Percentiles rank a stretch among this genome's conserved stretches.
These are phyloP conservation scores for Chaetomiaceae sp. DNA, from an alignment of 2,329 filamentous ascomycete species.

Conservation along the genomic window DNA sequence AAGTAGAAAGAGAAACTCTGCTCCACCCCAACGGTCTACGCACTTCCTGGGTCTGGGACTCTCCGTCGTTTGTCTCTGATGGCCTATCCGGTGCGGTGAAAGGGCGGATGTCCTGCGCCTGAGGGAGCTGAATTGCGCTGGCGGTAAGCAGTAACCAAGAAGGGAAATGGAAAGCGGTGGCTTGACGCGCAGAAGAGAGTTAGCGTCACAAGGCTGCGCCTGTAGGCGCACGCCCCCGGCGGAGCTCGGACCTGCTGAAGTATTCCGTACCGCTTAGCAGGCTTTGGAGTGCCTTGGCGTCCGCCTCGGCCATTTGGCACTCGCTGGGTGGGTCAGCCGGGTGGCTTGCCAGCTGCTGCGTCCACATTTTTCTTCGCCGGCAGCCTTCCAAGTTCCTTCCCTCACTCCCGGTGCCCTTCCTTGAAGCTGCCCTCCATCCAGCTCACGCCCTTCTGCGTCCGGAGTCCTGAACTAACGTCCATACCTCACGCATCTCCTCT, in stretches of 20 bases:
- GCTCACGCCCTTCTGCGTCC: too few species aligned
- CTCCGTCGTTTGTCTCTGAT: too few species aligned
- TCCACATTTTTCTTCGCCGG: conserved; percentile 14
- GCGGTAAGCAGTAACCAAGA: conserved; percentile 12
- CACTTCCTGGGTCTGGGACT: too few species aligned
- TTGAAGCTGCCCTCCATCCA: conserved; percentile 12
- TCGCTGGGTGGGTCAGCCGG: neutral
- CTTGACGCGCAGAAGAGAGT: conserved; percentile 3
- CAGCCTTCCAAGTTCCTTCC: too few species aligned
- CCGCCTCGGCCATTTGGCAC: conserved; percentile 2
- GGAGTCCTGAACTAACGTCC: neutral
- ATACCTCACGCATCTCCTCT: neutral
- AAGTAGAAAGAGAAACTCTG: too few species aligned
- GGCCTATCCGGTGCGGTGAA: too few species aligned
- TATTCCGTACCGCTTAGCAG: conserved; percentile 5
- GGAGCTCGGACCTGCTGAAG: conserved; percentile 2
- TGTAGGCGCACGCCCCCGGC: neutral
- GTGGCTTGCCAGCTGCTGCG: conserved; percentile 16
- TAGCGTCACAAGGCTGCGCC: conserved; percentile 11
- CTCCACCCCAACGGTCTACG: too few species aligned
- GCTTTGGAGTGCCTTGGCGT: conserved; percentile 5
- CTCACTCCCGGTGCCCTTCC: conserved; percentile 7
- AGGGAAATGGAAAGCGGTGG: conserved; percentile 10
- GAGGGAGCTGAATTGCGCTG: neutral
- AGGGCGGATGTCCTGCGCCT: too few species aligned